Base-by-base conservation (phyloP, 2,329 filamentous ascomycete species). In the Ophiosphaerella korrae region DNA sequence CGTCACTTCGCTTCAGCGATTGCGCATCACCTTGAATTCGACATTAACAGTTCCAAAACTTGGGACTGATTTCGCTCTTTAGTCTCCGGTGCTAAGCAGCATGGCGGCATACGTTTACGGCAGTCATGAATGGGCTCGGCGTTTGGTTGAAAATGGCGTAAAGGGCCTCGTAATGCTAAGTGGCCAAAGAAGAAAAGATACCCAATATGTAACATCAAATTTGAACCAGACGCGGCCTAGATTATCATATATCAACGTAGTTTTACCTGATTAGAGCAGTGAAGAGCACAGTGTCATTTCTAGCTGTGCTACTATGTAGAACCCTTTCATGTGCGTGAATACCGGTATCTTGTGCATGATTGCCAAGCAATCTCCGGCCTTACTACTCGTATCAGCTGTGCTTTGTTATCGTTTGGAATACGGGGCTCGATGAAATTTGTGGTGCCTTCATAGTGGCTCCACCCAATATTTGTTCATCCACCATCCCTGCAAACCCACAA, bases 1-100 rank as follows among this genome's bases (percentile, higher is more conserved):
- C 61, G 69, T 23, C 68, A 72, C 45, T 66, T 73, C 44, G 70
- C 71, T 9, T 64, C 65, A 7, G 64, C 66, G 18, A 73, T 73
- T 21, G 71, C 72, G 13, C 68, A 71, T 38, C 66, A 72, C 34
- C 57, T 73, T 26, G 69, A 70, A 40, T 54, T 69, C 47, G 57
- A 60, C 31, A 45, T 67, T 33, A 55, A 60, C 21, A 48, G 63
- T n/a, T 64, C 60, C 35, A 70, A 66, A 50, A 66, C 66, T 6
- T 70, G 63, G 66, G 48, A 58, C 9, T 70, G 46, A 55, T 12
- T n/a, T 35, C 9, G 16, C 34, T 16, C 13, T 16, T 35, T 5
- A 11, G 8, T 12, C 21, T 33, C 38, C 37, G 9, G 31, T 32
- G 9, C 23, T 11, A 46, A n/a, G 26, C 31, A 42, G 14, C 42